Evolutionary conservation across 345 rosid species (phyloP).

Genomic region (Salix dunnii): DNA sequence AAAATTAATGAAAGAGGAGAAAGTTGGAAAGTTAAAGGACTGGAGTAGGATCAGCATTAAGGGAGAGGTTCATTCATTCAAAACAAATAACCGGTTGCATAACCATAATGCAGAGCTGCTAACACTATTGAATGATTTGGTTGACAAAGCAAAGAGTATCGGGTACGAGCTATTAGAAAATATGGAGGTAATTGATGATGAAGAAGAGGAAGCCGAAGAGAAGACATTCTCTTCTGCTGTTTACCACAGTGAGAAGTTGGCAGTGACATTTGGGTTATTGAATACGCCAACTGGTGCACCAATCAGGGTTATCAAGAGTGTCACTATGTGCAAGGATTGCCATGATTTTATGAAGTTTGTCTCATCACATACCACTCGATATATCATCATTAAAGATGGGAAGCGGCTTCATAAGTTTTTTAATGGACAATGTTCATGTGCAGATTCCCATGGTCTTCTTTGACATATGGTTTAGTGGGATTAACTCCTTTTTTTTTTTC

Average conservation of each 20-base stretch:
- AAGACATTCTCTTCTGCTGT: slow-evolving; percentile 17
- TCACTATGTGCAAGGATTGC: slow-evolving; percentile 42
- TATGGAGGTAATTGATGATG: slow-evolving; percentile 13
- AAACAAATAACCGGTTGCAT: slow-evolving; percentile 17
- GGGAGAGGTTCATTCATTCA: slow-evolving; percentile 39
- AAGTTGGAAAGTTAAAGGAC: slow-evolving; percentile 26
- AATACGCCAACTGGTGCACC: slow-evolving; percentile 26
- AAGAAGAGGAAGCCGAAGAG: slow-evolving; percentile 12
- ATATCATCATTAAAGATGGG: slow-evolving; percentile 48
- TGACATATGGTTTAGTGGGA: slow-evolving; percentile 6
- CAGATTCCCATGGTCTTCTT: slow-evolving; percentile 34
- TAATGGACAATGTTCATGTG: slow-evolving; percentile 45
- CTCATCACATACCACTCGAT: slow-evolving; percentile 31
- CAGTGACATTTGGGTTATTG: slow-evolving; percentile 50
- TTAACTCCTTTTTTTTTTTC: too few relatives aligned
- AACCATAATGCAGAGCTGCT: slow-evolving; percentile 11
- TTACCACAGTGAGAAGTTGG: slow-evolving; percentile 45
- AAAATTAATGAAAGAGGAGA: slow-evolving; percentile 34
- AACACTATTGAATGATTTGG: slow-evolving; percentile 32
- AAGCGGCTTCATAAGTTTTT: slow-evolving; percentile 48
- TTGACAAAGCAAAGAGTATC: slow-evolving; percentile 26
- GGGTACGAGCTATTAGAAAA: slow-evolving; percentile 21
- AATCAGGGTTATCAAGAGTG: slow-evolving; percentile 36
- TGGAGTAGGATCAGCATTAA: slow-evolving; percentile 57
- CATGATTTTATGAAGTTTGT: slow-evolving; percentile 45